Evolutionary conservation across 2,329 filamentous ascomycete genomes (phyloP), one percentile per base, ranked within the genome.

Genomic region (Curvularia eragrostidis): DNA sequence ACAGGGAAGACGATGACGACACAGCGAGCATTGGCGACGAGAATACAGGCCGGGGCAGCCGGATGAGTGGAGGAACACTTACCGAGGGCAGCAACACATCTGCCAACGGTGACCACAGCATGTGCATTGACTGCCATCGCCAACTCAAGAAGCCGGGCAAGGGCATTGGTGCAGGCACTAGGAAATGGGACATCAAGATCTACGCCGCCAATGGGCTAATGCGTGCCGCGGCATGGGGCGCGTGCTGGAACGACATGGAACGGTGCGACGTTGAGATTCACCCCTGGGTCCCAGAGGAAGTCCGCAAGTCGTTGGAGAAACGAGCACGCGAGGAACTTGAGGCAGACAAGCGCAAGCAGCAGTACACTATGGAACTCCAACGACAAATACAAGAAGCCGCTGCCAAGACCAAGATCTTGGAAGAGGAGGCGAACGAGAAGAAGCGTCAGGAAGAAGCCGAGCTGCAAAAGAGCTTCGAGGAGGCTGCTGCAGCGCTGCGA

Each of bases 201-300:
- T 99, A 94, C 71, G 95, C 95, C 0, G 94, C 93, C 51, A 99
- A 98, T 75, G 95, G 95, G 0, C 80, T 98, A 47, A 96, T 99
- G 91, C 87, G 88, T 57, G 89, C 91, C 5, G 92, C 92, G 0
- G 94, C 95, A 0, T 99, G 95, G 95, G 86, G 87, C 4, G 93
- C 93, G 2, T 94, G 91, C 57, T 99, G 94, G 94, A 90, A 87
- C 66, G 94, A 98, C 77, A 99, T 99, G 95, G 95, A 99, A 78
- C 86, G 94, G n/a, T 91, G 98, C 0, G 95, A 99, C 71, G 91
- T 96, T 1, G 94, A 98, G 76, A 86, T 99, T 51, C 87, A 91
- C 68, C 90, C 95, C 3, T 85, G 89, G 70, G 83, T 93, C 10
- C 85, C 87, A 18, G 75, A 84, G 0, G 77, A 81, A 1, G 72